These are phyloP conservation scores for Entophlyctis helioformis DNA, from an alignment of 192 early-diverging fungal genomes.

Conservation along the genomic window DNA sequence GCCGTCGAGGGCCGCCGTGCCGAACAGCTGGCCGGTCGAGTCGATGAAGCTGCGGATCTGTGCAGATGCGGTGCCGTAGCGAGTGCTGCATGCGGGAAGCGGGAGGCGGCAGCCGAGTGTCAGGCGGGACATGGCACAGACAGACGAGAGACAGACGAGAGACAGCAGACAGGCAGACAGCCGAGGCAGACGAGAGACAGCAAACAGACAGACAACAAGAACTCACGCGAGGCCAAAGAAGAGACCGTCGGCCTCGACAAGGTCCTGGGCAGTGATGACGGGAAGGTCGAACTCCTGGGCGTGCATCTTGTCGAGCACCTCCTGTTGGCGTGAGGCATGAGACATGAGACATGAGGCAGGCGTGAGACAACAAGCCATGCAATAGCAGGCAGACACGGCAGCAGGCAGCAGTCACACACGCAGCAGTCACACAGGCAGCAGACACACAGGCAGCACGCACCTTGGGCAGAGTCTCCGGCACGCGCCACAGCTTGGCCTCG, in stretches of 20 bases:
- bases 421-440: neutral
- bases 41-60: constrained; percentile 68
- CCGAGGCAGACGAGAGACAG: neutral
- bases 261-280: constrained; percentile 32
- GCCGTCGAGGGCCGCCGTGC: constrained; percentile 38
- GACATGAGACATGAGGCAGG: neutral
- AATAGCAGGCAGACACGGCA: neutral
- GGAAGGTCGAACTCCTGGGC: constrained; percentile 39
- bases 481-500: constrained; percentile 38
- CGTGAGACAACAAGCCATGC: neutral
- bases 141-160: neutral
- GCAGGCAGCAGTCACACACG: neutral
- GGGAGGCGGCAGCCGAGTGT: no score
- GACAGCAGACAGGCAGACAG: neutral
- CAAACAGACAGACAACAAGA: neutral
- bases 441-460: neutral
- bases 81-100: constrained; percentile 8
- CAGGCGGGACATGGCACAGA: neutral
- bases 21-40: constrained; percentile 48
- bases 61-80: constrained; percentile 61
- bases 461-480: constrained; percentile 48
- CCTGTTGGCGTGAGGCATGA: constrained; percentile 5
- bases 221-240: constrained; percentile 53
- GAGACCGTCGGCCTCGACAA: constrained; percentile 54
- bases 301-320: constrained; percentile 62